Conservation (phyloP, 225 moss, liverwort and hornwort genomes). For the Bryoerythrophyllum caledonicum region DNA sequence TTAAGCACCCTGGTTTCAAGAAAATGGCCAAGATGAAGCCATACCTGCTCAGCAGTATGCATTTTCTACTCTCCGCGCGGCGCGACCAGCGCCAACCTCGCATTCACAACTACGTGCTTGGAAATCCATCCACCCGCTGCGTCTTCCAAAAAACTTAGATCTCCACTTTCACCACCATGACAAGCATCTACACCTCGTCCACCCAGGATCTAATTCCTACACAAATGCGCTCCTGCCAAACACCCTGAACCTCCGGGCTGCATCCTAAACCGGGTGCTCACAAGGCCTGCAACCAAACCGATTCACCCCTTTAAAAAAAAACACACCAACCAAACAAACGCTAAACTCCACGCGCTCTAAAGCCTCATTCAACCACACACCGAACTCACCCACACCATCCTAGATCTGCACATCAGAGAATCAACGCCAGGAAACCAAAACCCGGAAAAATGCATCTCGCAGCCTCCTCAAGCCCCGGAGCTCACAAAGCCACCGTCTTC, state of each 20-base stretch:
- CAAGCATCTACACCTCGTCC: slow-evolving; percentile 74
- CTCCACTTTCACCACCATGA: slow-evolving; percentile 68
- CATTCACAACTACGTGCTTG: background rate
- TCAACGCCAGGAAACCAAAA: background rate
- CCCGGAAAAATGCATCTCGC: background rate
- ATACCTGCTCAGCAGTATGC: slow-evolving; percentile 9
- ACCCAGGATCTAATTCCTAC: slow-evolving; percentile 40
- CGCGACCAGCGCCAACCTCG: slow-evolving; percentile 8
- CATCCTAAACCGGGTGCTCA: slow-evolving; percentile 65
- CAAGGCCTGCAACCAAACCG: slow-evolving; percentile 51
- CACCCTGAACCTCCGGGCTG: slow-evolving; percentile 61
- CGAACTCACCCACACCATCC: background rate
- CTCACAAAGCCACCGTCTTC: background rate
- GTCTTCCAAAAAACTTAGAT: slow-evolving; percentile 74
- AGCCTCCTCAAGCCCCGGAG: too few species aligned
- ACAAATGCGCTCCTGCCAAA: slow-evolving; percentile 63
- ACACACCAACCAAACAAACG: background rate
- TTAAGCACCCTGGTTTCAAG: background rate
- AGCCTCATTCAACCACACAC: background rate
- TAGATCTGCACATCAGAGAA: background rate
- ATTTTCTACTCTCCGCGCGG: slow-evolving; percentile 15
- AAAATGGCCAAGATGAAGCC: background rate
- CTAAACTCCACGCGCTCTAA: background rate
- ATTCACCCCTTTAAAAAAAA: background rate
- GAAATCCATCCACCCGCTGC: slow-evolving; percentile 34